These are phyloP conservation scores for Maudiozyma pseudohumilis DNA, from an alignment of 805 yeast species.

Conservation along the genomic window DNA sequence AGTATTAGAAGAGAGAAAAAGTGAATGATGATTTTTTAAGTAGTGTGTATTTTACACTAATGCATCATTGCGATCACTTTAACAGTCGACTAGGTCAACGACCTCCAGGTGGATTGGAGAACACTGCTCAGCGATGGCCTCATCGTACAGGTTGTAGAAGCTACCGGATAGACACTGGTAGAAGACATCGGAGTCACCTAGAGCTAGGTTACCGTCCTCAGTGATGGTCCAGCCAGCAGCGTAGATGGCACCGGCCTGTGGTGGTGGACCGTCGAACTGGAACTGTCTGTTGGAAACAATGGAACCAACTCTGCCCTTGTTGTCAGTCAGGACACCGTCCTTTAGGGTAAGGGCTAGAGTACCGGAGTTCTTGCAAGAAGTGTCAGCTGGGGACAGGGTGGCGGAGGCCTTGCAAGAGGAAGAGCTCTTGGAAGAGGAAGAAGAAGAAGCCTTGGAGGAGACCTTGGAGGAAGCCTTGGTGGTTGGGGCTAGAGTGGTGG, in stretches of 20 bases:
- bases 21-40: too few species aligned
- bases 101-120: slow-evolving; percentile 42
- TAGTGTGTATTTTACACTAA: too few species aligned
- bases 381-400: slow-evolving; percentile 8
- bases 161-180: slow-evolving; percentile 58
- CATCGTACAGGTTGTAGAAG: slow-evolving; percentile 59
- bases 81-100: slow-evolving; percentile 37
- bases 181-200: slow-evolving; percentile 46
- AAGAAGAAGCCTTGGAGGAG: slow-evolving; percentile 11
- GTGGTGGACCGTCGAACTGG: slow-evolving; percentile 69
- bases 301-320: slow-evolving; percentile 52
- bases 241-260: slow-evolving; percentile 55
- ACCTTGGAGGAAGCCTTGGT: slow-evolving; percentile 29
- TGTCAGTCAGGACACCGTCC: slow-evolving; percentile 40
- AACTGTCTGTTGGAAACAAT: slow-evolving; percentile 65
- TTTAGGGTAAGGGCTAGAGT: slow-evolving; percentile 43
- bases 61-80: too few species aligned
- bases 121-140: slow-evolving; percentile 45
- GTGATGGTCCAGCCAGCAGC: slow-evolving; percentile 52
- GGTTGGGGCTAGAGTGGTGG: slow-evolving; percentile 10
- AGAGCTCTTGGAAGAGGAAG: slow-evolving; percentile 15
- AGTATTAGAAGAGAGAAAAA: too few species aligned
- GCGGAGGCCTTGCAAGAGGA: slow-evolving; percentile 20
- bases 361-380: slow-evolving; percentile 33
- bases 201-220: slow-evolving; percentile 43